A percentile compares a stretch with the other conserved stretches of the same genome.
Conservation (phyloP, 2,329 filamentous ascomycete genomes). For the Arthrinium phaeospermum region DNA sequence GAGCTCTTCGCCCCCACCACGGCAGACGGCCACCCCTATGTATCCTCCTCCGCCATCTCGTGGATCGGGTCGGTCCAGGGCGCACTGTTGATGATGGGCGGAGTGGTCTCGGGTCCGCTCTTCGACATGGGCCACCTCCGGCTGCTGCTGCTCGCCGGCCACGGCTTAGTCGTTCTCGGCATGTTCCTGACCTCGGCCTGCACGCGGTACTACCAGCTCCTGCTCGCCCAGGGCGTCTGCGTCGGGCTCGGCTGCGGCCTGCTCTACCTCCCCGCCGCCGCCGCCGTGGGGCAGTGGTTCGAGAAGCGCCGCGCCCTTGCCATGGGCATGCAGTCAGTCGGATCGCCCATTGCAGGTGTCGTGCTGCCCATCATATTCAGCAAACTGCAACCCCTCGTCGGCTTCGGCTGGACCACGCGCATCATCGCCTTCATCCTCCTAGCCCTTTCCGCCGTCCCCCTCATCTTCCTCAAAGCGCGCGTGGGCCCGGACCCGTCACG, state of each 20-base stretch:
- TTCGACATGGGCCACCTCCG: constrained; percentile 58
- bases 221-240: constrained; percentile 57
- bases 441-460: background rate
- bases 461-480: background rate
- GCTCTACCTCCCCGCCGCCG: constrained; percentile 35
- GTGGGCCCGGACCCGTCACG: constrained; percentile 39
- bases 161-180: constrained; percentile 54
- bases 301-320: constrained; percentile 39
- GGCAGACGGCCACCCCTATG: background rate
- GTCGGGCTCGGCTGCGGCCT: constrained; percentile 48
- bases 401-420: constrained; percentile 23
- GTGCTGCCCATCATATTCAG: background rate
- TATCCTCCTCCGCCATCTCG: constrained; percentile 42
- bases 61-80: constrained; percentile 59
- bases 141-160: constrained; percentile 48
- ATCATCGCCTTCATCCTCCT: constrained; percentile 23
- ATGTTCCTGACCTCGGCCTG: constrained; percentile 59
- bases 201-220: constrained; percentile 55
- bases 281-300: constrained; percentile 39
- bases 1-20: constrained; percentile 48
- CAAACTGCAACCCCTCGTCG: constrained; percentile 39
- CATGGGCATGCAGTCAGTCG: constrained; percentile 40
- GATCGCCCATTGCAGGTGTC: constrained; percentile 35
- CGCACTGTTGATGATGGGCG: constrained; percentile 57
- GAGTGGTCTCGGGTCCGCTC: constrained; percentile 56